Base-by-base conservation (phyloP, 2,329 filamentous ascomycete species). In the Fusarium coffeatum region DNA sequence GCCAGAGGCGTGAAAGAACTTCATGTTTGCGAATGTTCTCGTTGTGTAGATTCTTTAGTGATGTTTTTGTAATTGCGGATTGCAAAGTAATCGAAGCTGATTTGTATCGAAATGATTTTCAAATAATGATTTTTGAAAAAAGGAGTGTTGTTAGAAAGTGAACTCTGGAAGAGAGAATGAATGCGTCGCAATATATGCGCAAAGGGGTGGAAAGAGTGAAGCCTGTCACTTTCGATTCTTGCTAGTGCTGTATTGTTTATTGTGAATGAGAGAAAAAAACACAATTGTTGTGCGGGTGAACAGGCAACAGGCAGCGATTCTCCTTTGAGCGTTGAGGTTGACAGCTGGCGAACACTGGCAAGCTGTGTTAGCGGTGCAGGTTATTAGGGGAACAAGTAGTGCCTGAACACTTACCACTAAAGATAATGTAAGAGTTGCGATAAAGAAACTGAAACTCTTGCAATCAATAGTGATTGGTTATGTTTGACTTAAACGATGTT, bases 281-380 rank as follows among this genome's bases (percentile, higher is more conserved):
- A 53, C 59, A 59, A 54, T 41, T 61, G 58, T 66, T 67, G 53
- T 64, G 59, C 22, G 56, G 28, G 46, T 45, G 63, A 71, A 64
- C 65, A 71, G 59, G 59, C 64, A 68, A 64, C 48, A 59, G 43
- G 32, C 48, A 59, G 47, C 27, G 48, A 16, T 64, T 56, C 34
- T 56, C 22, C 49, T 55, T 59, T 61, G 40, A 43, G 40, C 34
- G 53, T 50, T 28, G 34, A 59, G 47, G 28, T 64, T 53, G 55
- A 49, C 72, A 64, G 68, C 68, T 74, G 72, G 68, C 71, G 59
- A 70, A 63, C 69, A 71, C 69, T 72, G 69, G 23, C 40, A 58
- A 59, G 51, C 57, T 63, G 49, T 56, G 37, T 61, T 59, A 37
- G 37, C 45, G 41, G 13, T 43, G 28, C 22, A 32, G 28, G 23